Evolutionary conservation across 768 basidiomycete species (phyloP).

Genomic region (Terana coerulea): DNA sequence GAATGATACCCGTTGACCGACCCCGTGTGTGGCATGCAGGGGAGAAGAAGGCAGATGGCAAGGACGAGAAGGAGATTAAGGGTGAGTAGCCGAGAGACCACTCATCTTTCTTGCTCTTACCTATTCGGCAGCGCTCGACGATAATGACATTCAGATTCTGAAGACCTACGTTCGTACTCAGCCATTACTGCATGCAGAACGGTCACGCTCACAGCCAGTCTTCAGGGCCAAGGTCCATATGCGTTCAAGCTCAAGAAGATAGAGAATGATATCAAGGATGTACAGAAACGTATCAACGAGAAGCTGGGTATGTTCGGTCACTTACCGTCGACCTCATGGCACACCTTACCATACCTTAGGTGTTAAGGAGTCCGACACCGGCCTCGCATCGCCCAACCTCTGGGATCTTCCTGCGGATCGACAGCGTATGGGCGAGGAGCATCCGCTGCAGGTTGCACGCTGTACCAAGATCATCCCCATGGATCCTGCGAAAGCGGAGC

Average conservation of each 20-base stretch:
- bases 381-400: conserved; percentile 91
- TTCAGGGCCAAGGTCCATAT: conserved; percentile 97
- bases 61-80: conserved; percentile 88
- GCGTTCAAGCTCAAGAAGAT: conserved; percentile 83
- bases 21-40: conserved; percentile 41
- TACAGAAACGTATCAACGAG: conserved; percentile 97
- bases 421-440: conserved; percentile 87
- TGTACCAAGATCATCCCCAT: conserved; percentile 97
- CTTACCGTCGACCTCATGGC: background rate
- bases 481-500: conserved; percentile 70
- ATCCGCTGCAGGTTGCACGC: conserved; percentile 93
- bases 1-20: background rate
- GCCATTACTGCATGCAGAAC: conserved; percentile 1
- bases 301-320: conserved; percentile 62
- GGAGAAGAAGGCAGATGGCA: conserved; percentile 82
- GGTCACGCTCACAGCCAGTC: background rate
- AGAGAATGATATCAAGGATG: conserved; percentile 90
- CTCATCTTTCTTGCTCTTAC: background rate
- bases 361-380: conserved; percentile 98
- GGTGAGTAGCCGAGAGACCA: conserved; percentile 13
- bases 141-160: conserved; percentile 97
- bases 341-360: conserved; percentile 45
- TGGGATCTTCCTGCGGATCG: conserved; percentile 97
- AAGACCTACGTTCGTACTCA: conserved; percentile 83
- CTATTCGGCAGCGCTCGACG: conserved; percentile 72